Conservation (phyloP, 169 alveolate genomes). For the Plasmodium falciparum region DNA sequence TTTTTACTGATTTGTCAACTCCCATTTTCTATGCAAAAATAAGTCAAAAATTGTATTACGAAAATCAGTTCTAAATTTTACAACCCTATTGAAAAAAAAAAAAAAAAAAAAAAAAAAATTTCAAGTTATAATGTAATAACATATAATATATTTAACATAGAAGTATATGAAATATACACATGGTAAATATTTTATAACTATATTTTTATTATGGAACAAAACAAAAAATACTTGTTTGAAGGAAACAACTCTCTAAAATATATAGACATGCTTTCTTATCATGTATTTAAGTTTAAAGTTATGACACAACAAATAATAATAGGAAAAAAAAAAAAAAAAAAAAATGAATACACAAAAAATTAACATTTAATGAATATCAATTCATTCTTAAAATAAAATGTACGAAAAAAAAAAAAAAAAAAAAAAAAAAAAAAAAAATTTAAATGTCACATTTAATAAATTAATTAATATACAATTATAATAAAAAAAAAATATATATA, state of each 20-base stretch:
- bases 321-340: neutral
- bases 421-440: too few relatives aligned
- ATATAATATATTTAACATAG: too few relatives aligned
- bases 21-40: constrained; percentile 91
- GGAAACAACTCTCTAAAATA: constrained; percentile 69
- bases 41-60: constrained; percentile 96
- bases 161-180: too few relatives aligned
- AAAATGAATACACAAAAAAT: neutral
- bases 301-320: neutral
- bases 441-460: too few relatives aligned
- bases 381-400: too few relatives aligned
- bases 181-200: too few relatives aligned
- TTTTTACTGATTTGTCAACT: constrained; percentile 85
- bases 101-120: neutral
- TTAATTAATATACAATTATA: too few relatives aligned
- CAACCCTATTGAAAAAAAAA: constrained; percentile 29
- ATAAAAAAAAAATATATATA: too few relatives aligned
- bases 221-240: constrained; percentile 35
- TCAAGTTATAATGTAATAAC: too few relatives aligned
- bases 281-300: neutral
- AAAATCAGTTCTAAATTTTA: constrained; percentile 93
- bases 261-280: constrained; percentile 26
- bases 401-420: too few relatives aligned
- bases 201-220: neutral
- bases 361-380: neutral